phyloP scores from a whole-genome alignment of 1,284 basidiomycete species.

The Cryptococcus maquisensis region DNA sequence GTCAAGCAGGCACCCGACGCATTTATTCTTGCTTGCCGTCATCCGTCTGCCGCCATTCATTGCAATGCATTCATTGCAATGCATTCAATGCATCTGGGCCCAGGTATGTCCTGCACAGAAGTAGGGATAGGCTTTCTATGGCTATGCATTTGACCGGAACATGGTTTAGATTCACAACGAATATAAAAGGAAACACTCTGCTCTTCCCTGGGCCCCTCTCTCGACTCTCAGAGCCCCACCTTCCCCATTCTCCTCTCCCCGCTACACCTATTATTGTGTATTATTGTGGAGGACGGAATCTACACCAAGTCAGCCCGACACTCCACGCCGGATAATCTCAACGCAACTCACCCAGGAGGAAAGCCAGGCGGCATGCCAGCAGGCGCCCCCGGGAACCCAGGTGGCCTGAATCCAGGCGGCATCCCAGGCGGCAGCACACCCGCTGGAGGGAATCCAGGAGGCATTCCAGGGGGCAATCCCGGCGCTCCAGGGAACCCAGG shows the following conservation, averaged over 20 bases:
- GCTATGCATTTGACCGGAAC: too few relatives aligned
- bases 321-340: not conserved
- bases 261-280: not conserved
- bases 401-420: conserved; percentile 76
- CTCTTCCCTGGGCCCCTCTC: too few relatives aligned
- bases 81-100: too few relatives aligned
- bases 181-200: too few relatives aligned
- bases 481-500: conserved; percentile 61
- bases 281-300: conserved; percentile 34
- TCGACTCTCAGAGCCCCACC: not conserved
- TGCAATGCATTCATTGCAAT: too few relatives aligned
- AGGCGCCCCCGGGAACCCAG: conserved; percentile 61
- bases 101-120: too few relatives aligned
- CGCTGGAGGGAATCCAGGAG: conserved; percentile 44
- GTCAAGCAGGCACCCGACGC: too few relatives aligned
- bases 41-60: too few relatives aligned
- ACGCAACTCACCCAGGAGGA: conserved; percentile 65
- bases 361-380: conserved; percentile 53
- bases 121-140: too few relatives aligned
- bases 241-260: not conserved
- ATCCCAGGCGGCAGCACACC: conserved; percentile 39
- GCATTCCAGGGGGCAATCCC: conserved; percentile 53
- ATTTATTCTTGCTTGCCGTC: too few relatives aligned
- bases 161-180: too few relatives aligned
- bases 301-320: conserved; percentile 3